Evolutionary conservation across 2,329 filamentous ascomycete genomes (phyloP).

Genomic region (Rutstroemia sp.): DNA sequence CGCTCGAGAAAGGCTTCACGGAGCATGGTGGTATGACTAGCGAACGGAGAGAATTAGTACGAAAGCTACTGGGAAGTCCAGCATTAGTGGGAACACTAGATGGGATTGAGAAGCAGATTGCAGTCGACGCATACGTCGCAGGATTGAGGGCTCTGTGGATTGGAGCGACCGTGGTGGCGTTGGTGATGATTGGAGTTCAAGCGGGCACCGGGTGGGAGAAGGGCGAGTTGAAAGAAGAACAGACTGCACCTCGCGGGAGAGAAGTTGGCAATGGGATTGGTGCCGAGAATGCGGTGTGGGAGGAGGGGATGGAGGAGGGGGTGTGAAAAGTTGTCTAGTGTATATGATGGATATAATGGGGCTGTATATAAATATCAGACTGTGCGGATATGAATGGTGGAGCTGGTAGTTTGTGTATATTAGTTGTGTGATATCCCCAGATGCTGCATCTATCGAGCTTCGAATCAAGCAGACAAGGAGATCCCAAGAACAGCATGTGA

Average conservation of each 20-base stretch:
- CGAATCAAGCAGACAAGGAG: no score
- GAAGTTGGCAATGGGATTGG: conserved; percentile 2
- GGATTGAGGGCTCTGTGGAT: conserved; percentile 46
- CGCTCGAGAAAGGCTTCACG: conserved; percentile 32
- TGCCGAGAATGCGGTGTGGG: conserved; percentile 1
- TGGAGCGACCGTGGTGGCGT: conserved; percentile 40
- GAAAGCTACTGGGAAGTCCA: conserved; percentile 51
- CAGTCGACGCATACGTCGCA: conserved; percentile 45
- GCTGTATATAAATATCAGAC: neutral
- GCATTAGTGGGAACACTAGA: conserved; percentile 42
- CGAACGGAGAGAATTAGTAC: conserved; percentile 37
- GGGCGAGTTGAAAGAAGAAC: no score
- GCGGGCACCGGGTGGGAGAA: conserved; percentile 49
- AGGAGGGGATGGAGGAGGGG: conserved; percentile 8
- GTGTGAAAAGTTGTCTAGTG: neutral
- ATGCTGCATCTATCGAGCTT: no score
- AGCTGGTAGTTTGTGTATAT: no score
- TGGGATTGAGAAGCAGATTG: conserved; percentile 43
- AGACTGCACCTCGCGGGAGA: no score
- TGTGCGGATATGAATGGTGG: neutral
- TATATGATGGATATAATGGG: neutral
- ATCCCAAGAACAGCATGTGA: no score
- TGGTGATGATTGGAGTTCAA: conserved; percentile 44
- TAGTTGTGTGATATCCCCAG: no score
- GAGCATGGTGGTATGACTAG: conserved; percentile 20